Evolutionary conservation across 1,284 basidiomycete genomes (phyloP), one percentile per base, ranked within the genome.

Genomic region (Singerocomus inundabilis): DNA sequence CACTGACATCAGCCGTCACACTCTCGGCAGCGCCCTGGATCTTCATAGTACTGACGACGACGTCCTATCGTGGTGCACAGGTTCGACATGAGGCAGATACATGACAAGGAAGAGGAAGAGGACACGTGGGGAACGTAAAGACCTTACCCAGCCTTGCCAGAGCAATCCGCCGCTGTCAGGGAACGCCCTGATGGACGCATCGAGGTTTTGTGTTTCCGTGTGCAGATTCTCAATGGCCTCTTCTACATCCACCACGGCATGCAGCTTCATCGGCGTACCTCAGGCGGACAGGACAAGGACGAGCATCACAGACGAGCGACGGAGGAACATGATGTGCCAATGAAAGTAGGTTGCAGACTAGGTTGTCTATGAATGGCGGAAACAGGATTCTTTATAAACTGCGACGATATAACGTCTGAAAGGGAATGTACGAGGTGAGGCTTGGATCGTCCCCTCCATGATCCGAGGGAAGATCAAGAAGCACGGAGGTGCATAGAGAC

Each of bases 261-360:
- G 60, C 40, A n/a, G n/a, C n/a, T 42, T 56, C 32, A 51, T 36
- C 1, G 55, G 55, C 24, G 32, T 36, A 12, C 45, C n/a, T n/a
- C n/a, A n/a, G n/a, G n/a, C n/a, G n/a, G n/a, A n/a, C n/a, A n/a
- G n/a, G n/a, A n/a, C n/a, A n/a, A n/a, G n/a, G n/a, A n/a, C n/a
- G n/a, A n/a, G n/a, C n/a, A n/a, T n/a, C n/a, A n/a, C n/a, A n/a
- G n/a, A n/a, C n/a, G n/a, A n/a, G n/a, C n/a, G n/a, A n/a, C n/a
- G n/a, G n/a, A n/a, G n/a, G n/a, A n/a, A n/a, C n/a, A n/a, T n/a
- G n/a, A n/a, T n/a, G n/a, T n/a, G n/a, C n/a, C n/a, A n/a, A n/a
- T n/a, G n/a, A n/a, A n/a, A n/a, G n/a, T n/a, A n/a, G n/a, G n/a
- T n/a, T n/a, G n/a, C n/a, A n/a, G n/a, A n/a, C n/a, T n/a, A n/a